phyloP scores from a whole-genome alignment of 495 filamentous ascomycete species.

The Trichoderma asperelloides region DNA sequence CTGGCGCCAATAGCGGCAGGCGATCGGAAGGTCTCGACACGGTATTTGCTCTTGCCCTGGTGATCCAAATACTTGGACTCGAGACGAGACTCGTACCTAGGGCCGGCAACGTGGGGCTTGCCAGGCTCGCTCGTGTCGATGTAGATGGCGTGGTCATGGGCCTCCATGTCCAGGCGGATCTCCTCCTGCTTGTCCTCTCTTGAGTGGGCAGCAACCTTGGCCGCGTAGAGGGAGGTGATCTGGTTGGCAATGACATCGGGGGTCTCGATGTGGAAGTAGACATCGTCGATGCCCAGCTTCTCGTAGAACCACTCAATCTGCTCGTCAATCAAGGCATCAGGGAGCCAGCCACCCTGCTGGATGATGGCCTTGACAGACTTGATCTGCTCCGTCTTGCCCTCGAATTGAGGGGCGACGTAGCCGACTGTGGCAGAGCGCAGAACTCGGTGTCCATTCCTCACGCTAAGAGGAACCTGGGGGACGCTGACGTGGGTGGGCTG shows the following conservation, averaged over 20 bases:
- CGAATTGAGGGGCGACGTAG: conserved; percentile 90
- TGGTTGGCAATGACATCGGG: conserved; percentile 83
- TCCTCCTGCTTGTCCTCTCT: conserved; percentile 89
- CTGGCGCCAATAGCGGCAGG: conserved; percentile 54
- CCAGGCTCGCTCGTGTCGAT: conserved; percentile 95
- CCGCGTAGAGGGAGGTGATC: conserved; percentile 92
- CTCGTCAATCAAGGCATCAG: conserved; percentile 66
- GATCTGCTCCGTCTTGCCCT: conserved; percentile 93
- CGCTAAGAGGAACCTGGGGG: conserved; percentile 50
- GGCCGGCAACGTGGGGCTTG: conserved; percentile 61
- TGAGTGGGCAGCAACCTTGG: conserved; percentile 90
- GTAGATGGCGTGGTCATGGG: conserved; percentile 90
- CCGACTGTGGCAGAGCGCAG: conserved; percentile 87
- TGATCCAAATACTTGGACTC: conserved; percentile 90
- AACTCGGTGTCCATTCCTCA: conserved; percentile 50
- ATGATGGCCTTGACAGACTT: conserved; percentile 47
- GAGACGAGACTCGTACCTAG: conserved; percentile 85
- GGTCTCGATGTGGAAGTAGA: conserved; percentile 93
- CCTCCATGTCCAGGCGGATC: conserved; percentile 92
- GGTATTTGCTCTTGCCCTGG: conserved; percentile 58
- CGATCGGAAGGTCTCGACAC: conserved; percentile 94
- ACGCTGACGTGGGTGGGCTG: conserved; percentile 84
- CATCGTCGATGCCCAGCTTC: conserved; percentile 93
- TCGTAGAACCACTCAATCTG: conserved; percentile 97
- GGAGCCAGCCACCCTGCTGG: conserved; percentile 62